Evolutionary conservation across 495 filamentous ascomycete species (phyloP).

Genomic region (Cenococcum geophilum): DNA sequence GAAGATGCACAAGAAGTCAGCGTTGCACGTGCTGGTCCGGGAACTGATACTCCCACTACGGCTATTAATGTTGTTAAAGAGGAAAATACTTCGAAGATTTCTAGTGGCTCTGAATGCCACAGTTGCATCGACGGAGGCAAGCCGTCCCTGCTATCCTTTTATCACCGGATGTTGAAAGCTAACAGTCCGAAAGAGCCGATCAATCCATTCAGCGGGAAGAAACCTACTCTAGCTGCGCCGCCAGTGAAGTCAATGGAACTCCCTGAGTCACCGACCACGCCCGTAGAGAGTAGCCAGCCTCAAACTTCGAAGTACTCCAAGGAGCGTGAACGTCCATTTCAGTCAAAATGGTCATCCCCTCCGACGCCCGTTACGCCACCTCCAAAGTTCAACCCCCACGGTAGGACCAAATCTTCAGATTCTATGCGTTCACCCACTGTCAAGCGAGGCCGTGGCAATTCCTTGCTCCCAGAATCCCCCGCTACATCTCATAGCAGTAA

Average conservation of each 20-base stretch:
- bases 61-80: neutral
- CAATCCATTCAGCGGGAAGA: neutral
- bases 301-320: neutral
- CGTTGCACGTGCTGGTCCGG: neutral
- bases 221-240: neutral
- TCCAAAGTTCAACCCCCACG: neutral
- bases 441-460: neutral
- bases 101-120: neutral
- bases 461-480: neutral
- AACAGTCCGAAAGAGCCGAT: neutral
- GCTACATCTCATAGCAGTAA: neutral
- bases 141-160: neutral
- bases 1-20: neutral
- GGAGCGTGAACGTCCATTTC: neutral
- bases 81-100: neutral
- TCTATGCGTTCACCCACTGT: neutral
- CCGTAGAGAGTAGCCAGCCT: neutral
- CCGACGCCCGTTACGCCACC: neutral
- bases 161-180: neutral
- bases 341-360: neutral
- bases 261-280: neutral
- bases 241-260: neutral
- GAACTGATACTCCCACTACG: neutral
- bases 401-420: neutral
- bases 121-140: neutral